A percentile compares a stretch with the other conserved stretches of the same genome.
Evolutionary conservation across 2,329 filamentous ascomycete genomes (phyloP).

Genomic region (Kalmusia sp.): DNA sequence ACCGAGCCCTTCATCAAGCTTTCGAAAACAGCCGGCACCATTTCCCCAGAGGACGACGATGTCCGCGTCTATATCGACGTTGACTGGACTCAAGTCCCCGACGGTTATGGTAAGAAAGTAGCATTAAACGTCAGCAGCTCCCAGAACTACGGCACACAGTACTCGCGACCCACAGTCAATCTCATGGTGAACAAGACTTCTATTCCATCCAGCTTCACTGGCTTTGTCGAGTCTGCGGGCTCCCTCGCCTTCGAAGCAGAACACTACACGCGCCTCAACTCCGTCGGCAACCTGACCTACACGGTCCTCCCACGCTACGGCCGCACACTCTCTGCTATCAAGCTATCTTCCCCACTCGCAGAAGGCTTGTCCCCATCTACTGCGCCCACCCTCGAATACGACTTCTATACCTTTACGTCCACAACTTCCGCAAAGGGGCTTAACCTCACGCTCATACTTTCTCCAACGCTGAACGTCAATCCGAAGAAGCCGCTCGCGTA

Average conservation of each 20-base stretch:
- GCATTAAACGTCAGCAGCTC: slow-evolving; percentile 42
- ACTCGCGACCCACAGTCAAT: slow-evolving; percentile 33
- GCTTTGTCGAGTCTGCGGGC: slow-evolving; percentile 45
- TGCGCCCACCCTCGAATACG: slow-evolving; percentile 45
- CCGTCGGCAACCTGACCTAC: slow-evolving; percentile 34
- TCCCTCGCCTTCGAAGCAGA: slow-evolving; percentile 46
- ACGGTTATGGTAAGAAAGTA: slow-evolving; percentile 34
- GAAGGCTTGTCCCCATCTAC: slow-evolving; percentile 35
- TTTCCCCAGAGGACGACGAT: slow-evolving; percentile 38
- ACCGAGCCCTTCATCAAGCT: slow-evolving; percentile 48
- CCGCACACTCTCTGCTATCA: slow-evolving; percentile 45
- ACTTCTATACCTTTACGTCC: slow-evolving; percentile 45
- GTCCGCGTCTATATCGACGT: slow-evolving; percentile 47
- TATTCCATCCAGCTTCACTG: slow-evolving; percentile 40
- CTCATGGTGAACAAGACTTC: slow-evolving; percentile 44
- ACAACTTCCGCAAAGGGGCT: slow-evolving; percentile 38
- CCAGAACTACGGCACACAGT: slow-evolving; percentile 49
- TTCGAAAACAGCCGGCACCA: slow-evolving; percentile 38
- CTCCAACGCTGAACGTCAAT: slow-evolving; percentile 58
- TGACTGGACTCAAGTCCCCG: slow-evolving; percentile 40
- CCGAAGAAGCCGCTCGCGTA: slow-evolving; percentile 59
- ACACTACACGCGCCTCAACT: slow-evolving; percentile 44
- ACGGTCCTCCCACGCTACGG: slow-evolving; percentile 43
- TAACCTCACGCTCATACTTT: slow-evolving; percentile 51
- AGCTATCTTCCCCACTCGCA: slow-evolving; percentile 34